Evolutionary conservation across 192 early-diverging fungal species (phyloP).

Genomic region (Spinellus fusiger): DNA sequence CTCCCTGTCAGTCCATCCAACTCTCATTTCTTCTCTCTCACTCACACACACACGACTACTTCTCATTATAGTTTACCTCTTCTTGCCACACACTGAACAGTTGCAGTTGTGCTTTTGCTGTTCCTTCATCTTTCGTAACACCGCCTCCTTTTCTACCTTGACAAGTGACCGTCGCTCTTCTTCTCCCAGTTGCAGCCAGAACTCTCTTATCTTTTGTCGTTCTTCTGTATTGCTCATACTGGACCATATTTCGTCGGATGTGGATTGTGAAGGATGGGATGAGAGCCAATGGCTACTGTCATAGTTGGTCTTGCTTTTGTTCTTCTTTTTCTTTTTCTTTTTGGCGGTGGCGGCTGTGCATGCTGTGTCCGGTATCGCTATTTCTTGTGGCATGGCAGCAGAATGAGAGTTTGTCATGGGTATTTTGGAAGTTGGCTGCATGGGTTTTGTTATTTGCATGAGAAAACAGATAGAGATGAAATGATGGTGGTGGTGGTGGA

Average conservation of each 20-base stretch:
- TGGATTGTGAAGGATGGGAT: not conserved
- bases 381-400: not conserved
- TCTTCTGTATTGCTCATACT: slow-evolving; percentile 72
- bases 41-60: not conserved
- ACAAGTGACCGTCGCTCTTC: slow-evolving; percentile 74
- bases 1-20: not conserved
- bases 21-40: no score
- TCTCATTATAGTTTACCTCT: slow-evolving; percentile 49
- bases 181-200: slow-evolving; percentile 79
- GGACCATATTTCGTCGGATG: slow-evolving; percentile 40
- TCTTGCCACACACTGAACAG: slow-evolving; percentile 78
- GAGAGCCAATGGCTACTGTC: no score
- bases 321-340: not conserved
- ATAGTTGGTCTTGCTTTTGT: not conserved
- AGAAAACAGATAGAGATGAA: not conserved
- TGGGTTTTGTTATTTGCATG: not conserved
- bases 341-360: not conserved
- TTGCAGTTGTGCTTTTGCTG: slow-evolving; percentile 80
- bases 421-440: not conserved
- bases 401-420: not conserved
- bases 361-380: not conserved
- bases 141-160: slow-evolving; percentile 80
- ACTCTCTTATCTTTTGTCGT: slow-evolving; percentile 72
- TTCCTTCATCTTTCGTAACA: slow-evolving; percentile 85
- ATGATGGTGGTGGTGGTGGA: not conserved